Evolutionary conservation across 2,329 filamentous ascomycete genomes (phyloP), one percentile per base, ranked within the genome.

Genomic region (Rutstroemia sp.): DNA sequence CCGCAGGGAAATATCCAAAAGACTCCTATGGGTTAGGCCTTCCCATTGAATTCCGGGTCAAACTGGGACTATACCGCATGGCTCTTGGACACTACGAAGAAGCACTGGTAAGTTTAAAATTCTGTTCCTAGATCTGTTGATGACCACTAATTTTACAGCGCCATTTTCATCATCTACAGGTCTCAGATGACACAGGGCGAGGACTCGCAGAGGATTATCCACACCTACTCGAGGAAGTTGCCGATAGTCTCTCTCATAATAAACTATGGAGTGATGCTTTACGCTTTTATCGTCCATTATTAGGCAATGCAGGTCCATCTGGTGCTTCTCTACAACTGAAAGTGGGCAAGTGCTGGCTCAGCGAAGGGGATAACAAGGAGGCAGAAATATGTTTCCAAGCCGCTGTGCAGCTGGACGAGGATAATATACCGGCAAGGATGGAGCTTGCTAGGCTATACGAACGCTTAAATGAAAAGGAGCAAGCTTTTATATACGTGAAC

Each of bases 371-470:
- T 54, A 77, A 82, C 19, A 76, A 82, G 34, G 82, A 87, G 39
- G 91, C 92, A 0, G 86, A 92, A 65, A 83, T 88, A 61, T 88
- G 83, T 67, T 94, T 92, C 64, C 79, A 89, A 23, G 82, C 82
- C 2, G 83, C 92, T 10, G 83, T 90, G 39, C 82, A 89, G 51
- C 79, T 83, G 58, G 87, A 95, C 60, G 75, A 84, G 46, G 76
- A 82, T 42, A 84, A 87, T 57, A 83, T 92, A 48, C 86, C 91
- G 60, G 88, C 89, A 41, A 85, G 89, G 41, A 83, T 88, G 30
- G 83, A 89, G 64, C 76, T 96, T 9, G 89, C 89, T 12, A 91
- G 88, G 65, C 82, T 96, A 70, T 96, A 95, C 66, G 89, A 95
- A 68, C 83, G 79, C 60, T 80, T 80, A 46, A 84, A 84, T 60